Conservation (phyloP, 768 basidiomycete species). For the Auricularia auricula-judae region DNA sequence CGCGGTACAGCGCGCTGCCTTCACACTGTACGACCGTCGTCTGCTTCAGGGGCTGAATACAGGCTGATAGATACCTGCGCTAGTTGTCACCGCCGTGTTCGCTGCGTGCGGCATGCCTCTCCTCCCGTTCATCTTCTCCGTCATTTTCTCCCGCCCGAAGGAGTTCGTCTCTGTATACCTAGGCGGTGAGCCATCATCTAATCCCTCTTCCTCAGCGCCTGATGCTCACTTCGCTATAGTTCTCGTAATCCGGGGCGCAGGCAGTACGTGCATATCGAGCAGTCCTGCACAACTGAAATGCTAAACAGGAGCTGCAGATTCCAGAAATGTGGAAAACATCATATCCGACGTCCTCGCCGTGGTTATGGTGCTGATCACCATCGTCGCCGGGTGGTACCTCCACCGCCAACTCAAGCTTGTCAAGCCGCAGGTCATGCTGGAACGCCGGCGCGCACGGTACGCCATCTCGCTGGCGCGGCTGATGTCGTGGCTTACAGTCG, state of each 20-base stretch:
- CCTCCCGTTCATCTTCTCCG: slow-evolving; percentile 63
- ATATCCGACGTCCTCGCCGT: slow-evolving; percentile 60
- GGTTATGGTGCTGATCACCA: slow-evolving; percentile 61
- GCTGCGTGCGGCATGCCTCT: slow-evolving; percentile 84
- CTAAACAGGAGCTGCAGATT: slow-evolving; percentile 12
- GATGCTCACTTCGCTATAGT: slow-evolving; percentile 15
- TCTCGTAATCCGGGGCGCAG: too few species aligned
- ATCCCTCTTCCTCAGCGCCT: background rate
- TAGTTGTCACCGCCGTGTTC: slow-evolving; percentile 82
- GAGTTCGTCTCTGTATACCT: slow-evolving; percentile 89
- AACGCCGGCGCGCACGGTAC: slow-evolving; percentile 59
- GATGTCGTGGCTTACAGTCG: too few species aligned
- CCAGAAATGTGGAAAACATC: slow-evolving; percentile 44
- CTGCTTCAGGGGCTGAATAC: background rate
- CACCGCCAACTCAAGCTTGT: slow-evolving; percentile 54
- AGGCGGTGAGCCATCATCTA: slow-evolving; percentile 42
- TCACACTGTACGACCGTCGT: slow-evolving; percentile 53
- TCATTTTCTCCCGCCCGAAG: slow-evolving; percentile 79
- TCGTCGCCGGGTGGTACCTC: slow-evolving; percentile 79
- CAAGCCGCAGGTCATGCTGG: slow-evolving; percentile 58
- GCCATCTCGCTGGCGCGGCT: background rate
- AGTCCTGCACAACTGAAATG: too few species aligned
- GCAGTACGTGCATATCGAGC: too few species aligned
- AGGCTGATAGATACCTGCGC: background rate
- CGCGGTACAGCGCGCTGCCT: slow-evolving; percentile 72